Conservation (phyloP, 1,139 yeast species). For the Yamadazyma trypodendri region DNA sequence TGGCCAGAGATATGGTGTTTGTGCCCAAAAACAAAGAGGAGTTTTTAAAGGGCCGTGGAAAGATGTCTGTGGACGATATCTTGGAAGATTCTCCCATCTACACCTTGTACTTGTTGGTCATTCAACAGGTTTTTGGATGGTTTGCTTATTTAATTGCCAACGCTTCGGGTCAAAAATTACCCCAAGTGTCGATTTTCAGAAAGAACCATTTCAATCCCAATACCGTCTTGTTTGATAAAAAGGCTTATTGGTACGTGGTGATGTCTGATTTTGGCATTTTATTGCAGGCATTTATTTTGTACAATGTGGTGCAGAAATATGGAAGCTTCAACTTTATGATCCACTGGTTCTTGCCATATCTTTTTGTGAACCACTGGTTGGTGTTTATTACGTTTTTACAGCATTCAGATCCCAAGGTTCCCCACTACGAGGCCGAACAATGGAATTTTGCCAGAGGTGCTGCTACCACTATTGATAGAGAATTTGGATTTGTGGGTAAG, state of each 20-base stretch:
- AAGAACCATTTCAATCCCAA: conserved; percentile 52
- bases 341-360: conserved; percentile 56
- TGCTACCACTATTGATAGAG: conserved; percentile 63
- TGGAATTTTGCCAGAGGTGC: conserved; percentile 71
- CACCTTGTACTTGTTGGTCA: conserved; percentile 41
- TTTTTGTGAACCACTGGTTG: conserved; percentile 63
- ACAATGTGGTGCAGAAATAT: conserved; percentile 47
- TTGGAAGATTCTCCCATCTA: conserved; percentile 55
- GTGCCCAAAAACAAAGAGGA: conserved; percentile 55
- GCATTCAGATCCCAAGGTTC: conserved; percentile 58
- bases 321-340: conserved; percentile 49
- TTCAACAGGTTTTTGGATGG: conserved; percentile 60
- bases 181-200: conserved; percentile 31
- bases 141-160: conserved; percentile 46
- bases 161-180: conserved; percentile 48
- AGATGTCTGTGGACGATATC: conserved; percentile 39
- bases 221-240: conserved; percentile 53
- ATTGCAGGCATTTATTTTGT: conserved; percentile 37
- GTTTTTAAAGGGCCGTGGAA: conserved; percentile 29
- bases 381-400: conserved; percentile 62
- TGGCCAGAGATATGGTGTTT: conserved; percentile 61
- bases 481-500: conserved; percentile 59
- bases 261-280: conserved; percentile 55
- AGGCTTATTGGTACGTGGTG: conserved; percentile 54
- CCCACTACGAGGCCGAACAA: conserved; percentile 55